Evolutionary conservation across 2,329 filamentous ascomycete genomes (phyloP).

Genomic region (Hypocrella siamensis): DNA sequence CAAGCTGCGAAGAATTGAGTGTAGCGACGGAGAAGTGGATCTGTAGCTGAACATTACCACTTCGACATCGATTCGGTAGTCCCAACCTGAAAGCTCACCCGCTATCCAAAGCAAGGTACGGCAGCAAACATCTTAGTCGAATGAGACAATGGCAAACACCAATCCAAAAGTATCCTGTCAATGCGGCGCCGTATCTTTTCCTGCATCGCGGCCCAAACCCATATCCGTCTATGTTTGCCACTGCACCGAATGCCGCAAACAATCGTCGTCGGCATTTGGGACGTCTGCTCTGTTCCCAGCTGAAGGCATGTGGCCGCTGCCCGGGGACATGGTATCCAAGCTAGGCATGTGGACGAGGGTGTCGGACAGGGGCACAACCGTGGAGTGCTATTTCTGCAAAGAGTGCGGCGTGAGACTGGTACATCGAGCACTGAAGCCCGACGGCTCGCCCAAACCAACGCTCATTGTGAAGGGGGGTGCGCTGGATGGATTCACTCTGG

Average conservation of each 20-base stretch:
- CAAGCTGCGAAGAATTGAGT: too few species aligned
- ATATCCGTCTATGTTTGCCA: constrained; percentile 23
- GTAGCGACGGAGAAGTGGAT: not conserved
- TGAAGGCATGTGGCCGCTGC: constrained; percentile 23
- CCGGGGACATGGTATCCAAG: constrained; percentile 14
- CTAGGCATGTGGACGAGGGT: constrained; percentile 21
- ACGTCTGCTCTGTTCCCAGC: constrained; percentile 26
- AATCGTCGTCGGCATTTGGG: constrained; percentile 28
- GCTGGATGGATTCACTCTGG: constrained; percentile 24
- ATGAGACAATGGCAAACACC: constrained; percentile 1
- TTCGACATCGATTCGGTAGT: too few species aligned
- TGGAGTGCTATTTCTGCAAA: constrained; percentile 27
- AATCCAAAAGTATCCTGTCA: constrained; percentile 19
- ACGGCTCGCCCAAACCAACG: constrained; percentile 19
- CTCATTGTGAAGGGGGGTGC: constrained; percentile 31
- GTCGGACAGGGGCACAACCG: constrained; percentile 22
- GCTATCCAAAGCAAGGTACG: not conserved
- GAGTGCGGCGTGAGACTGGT: constrained; percentile 30
- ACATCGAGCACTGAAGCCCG: constrained; percentile 22
- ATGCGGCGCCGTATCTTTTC: constrained; percentile 18
- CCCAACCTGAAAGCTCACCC: too few species aligned
- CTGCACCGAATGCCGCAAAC: constrained; percentile 28
- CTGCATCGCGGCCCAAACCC: not conserved
- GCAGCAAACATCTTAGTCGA: not conserved
- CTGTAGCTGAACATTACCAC: not conserved